These are phyloP conservation scores for Diaporthe humulicola DNA, from an alignment of 2,329 filamentous ascomycete species.

Conservation along the genomic window DNA sequence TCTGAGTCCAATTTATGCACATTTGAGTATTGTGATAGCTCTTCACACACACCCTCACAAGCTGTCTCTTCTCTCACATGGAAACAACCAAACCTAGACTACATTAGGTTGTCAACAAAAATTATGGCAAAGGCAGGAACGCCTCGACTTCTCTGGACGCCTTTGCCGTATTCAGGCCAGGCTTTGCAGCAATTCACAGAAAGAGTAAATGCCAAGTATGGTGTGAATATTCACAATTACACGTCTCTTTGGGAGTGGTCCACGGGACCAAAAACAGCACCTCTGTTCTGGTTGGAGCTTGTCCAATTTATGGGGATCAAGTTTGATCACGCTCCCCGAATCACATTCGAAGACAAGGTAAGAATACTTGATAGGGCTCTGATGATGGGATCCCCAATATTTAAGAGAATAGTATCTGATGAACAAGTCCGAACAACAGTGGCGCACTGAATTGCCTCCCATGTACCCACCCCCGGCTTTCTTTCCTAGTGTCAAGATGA, in stretches of 20 bases:
- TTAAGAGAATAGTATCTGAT: too few relatives aligned
- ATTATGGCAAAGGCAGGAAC: neutral
- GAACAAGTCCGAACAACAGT: too few relatives aligned
- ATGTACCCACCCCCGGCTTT: conserved; percentile 3
- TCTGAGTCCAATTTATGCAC: too few relatives aligned
- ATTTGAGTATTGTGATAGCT: too few relatives aligned
- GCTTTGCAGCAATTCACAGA: neutral
- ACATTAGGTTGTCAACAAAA: too few relatives aligned
- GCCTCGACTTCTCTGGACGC: neutral
- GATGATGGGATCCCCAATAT: too few relatives aligned
- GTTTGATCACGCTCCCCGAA: neutral
- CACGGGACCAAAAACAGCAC: neutral
- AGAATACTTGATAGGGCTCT: neutral
- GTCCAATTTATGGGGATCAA: neutral
- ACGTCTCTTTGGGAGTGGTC: conserved; percentile 7
- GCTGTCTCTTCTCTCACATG: too few relatives aligned
- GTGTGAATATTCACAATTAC: neutral
- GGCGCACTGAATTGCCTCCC: conserved; percentile 1
- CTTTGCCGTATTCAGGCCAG: conserved; percentile 2
- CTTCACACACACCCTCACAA: too few relatives aligned
- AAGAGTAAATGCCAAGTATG: neutral
- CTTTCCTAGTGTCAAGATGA: neutral
- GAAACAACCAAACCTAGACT: too few relatives aligned
- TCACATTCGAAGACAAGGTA: neutral
- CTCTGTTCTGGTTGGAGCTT: conserved; percentile 9